Evolutionary conservation across 225 moss, liverwort and hornwort species (phyloP).

Genomic region (Polytrichum commune): DNA sequence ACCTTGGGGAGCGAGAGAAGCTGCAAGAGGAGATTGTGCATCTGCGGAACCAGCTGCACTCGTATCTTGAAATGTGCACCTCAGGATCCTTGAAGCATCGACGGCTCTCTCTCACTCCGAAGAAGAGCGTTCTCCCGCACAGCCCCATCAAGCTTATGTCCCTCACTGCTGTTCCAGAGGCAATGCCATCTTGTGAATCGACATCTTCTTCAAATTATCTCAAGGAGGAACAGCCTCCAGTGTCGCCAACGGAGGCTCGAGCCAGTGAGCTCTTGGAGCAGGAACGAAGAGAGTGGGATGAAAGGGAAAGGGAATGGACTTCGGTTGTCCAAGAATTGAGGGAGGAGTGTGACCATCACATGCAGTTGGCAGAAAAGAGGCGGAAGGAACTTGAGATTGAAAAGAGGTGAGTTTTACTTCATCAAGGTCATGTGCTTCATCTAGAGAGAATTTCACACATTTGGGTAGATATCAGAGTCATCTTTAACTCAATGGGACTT

Average conservation of each 20-base stretch:
- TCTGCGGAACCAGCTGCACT: constrained; percentile 61
- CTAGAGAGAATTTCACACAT: no score
- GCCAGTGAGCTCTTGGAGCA: constrained; percentile 26
- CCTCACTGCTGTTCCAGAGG: constrained; percentile 13
- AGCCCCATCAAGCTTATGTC: constrained; percentile 19
- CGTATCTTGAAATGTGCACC: constrained; percentile 47
- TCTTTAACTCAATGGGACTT: no score
- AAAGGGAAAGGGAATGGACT: constrained; percentile 56
- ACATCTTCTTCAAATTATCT: constrained; percentile 4
- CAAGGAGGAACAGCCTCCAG: constrained; percentile 3
- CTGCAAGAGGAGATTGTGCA: constrained; percentile 61
- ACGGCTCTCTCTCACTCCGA: constrained; percentile 33
- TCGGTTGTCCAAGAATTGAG: constrained; percentile 57
- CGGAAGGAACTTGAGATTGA: constrained; percentile 76
- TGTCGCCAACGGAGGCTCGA: constrained; percentile 11
- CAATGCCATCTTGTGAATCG: constrained; percentile 13
- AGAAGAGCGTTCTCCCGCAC: not conserved
- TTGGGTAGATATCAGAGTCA: no score
- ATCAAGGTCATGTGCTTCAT: no score
- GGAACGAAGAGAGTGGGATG: constrained; percentile 54
- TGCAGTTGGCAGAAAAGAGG: constrained; percentile 56
- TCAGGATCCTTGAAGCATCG: constrained; percentile 22
- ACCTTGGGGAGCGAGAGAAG: constrained; percentile 66
- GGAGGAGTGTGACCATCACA: constrained; percentile 63
- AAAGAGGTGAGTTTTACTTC: constrained; percentile 43